Conservation (phyloP, 2,329 filamentous ascomycete species). For the Penicillium sp. region DNA sequence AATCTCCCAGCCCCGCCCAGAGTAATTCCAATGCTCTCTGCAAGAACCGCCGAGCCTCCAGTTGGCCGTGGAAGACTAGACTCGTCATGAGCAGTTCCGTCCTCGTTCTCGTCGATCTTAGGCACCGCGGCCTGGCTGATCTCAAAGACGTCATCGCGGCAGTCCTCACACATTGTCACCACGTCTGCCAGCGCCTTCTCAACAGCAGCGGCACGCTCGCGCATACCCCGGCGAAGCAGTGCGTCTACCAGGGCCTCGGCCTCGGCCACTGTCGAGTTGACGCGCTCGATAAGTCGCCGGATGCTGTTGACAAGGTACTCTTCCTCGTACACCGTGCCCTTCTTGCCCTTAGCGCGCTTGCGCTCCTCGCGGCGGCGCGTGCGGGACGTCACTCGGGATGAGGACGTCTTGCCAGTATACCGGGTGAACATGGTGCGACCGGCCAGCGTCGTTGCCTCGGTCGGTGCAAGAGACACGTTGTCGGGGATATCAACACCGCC, state of each 20-base stretch:
- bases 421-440: constrained; percentile 89
- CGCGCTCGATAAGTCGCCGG: constrained; percentile 76
- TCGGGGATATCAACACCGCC: constrained; percentile 75
- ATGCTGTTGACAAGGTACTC: constrained; percentile 94
- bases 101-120: constrained; percentile 16
- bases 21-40: constrained; percentile 41
- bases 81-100: constrained; percentile 21
- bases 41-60: constrained; percentile 39
- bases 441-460: constrained; percentile 72
- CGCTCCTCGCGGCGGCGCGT: constrained; percentile 89
- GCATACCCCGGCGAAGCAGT: constrained; percentile 77
- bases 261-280: constrained; percentile 73
- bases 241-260: constrained; percentile 73
- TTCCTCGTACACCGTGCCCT: constrained; percentile 96
- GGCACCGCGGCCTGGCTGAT: constrained; percentile 12
- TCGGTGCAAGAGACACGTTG: constrained; percentile 88
- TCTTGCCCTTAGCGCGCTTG: constrained; percentile 91
- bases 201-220: constrained; percentile 78
- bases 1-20: constrained; percentile 32
- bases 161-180: constrained; percentile 65
- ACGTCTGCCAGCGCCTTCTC: constrained; percentile 75
- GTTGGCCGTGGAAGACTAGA: constrained; percentile 29
- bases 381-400: constrained; percentile 75
- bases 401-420: constrained; percentile 71
- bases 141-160: constrained; percentile 71